Evolutionary conservation across 495 filamentous ascomycete species (phyloP).

Genomic region (Aspergillus hancockii): DNA sequence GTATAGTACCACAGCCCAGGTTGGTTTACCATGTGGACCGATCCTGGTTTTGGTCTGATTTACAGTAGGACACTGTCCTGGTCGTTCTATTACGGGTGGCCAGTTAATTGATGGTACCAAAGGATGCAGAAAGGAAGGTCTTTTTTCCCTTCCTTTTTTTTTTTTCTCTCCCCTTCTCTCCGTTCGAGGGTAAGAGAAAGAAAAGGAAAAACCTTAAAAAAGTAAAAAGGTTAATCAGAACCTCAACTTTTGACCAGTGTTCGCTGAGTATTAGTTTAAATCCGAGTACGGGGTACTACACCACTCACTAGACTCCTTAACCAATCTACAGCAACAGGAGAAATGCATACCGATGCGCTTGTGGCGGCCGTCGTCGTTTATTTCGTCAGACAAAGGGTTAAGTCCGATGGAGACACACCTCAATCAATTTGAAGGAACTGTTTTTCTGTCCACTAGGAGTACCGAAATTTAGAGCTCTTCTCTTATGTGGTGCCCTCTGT

Average conservation of each 20-base stretch:
- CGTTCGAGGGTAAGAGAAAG: too few relatives aligned
- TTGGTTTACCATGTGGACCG: constrained; percentile 9
- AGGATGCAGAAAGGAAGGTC: not conserved
- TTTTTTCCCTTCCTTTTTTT: not conserved
- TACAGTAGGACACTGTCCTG: not conserved
- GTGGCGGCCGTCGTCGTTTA: constrained; percentile 11
- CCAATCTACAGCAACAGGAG: not conserved
- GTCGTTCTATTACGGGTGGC: not conserved
- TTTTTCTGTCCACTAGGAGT: not conserved
- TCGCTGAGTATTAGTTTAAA: too few relatives aligned
- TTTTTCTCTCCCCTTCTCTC: too few relatives aligned
- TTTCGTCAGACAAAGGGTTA: not conserved
- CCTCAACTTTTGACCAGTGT: constrained; percentile 2
- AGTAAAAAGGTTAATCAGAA: not conserved
- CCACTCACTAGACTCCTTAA: not conserved
- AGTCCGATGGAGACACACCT: not conserved
- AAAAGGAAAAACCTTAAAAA: constrained; percentile 2
- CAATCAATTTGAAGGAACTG: not conserved
- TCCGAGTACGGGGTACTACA: too few relatives aligned
- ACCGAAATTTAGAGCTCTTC: not conserved
- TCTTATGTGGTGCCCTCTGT: not conserved
- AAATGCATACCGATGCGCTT: constrained; percentile 9
- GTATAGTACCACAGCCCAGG: not conserved
- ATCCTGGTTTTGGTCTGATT: not conserved
- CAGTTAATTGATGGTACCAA: not conserved